phyloP scores from a whole-genome alignment of 495 filamentous ascomycete genomes.

The Trypethelium eluteriae region DNA sequence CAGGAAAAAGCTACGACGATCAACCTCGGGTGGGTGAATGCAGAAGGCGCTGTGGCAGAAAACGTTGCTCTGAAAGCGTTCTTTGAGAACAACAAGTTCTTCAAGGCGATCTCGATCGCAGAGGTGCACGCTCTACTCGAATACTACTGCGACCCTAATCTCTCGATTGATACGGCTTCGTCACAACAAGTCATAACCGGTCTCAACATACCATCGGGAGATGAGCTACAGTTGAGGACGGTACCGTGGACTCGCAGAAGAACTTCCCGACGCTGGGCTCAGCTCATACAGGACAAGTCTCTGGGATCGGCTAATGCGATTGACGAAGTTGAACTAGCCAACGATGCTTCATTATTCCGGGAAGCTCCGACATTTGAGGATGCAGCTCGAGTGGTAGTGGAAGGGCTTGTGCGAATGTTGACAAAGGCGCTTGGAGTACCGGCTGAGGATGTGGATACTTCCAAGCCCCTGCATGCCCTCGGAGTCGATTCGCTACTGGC shows the following conservation, averaged over 20 bases:
- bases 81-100: not conserved
- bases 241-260: not conserved
- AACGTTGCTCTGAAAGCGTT: not conserved
- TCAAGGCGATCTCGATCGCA: not conserved
- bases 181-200: not conserved
- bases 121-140: conserved; percentile 15
- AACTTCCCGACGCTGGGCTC: not conserved
- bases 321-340: not conserved
- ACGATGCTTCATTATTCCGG: not conserved
- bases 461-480: not conserved
- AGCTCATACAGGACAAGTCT: not conserved
- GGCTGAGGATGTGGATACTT: not conserved
- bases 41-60: conserved; percentile 9
- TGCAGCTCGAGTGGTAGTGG: not conserved
- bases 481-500: conserved; percentile 13
- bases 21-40: conserved; percentile 12
- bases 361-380: not conserved
- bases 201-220: not conserved
- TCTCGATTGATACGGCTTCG: not conserved
- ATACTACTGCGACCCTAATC: conserved; percentile 8
- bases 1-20: conserved; percentile 7
- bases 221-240: not conserved
- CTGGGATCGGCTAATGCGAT: not conserved
- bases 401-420: not conserved
- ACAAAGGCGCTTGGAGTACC: not conserved